Conservation (phyloP, 495 filamentous ascomycete species). For the Penicillium bovifimosum region DNA sequence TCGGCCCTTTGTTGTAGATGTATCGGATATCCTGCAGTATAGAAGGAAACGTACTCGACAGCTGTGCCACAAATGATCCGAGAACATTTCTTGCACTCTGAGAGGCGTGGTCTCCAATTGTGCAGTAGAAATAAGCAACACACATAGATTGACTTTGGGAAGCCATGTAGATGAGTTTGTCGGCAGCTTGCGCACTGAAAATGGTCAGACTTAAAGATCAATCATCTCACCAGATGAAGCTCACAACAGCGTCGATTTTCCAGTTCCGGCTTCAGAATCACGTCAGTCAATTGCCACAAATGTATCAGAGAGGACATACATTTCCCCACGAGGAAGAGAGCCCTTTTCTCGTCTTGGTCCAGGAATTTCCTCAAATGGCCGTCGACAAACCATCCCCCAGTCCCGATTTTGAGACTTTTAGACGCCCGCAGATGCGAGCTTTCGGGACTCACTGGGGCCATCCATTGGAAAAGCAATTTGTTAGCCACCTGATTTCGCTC, state of each 20-base stretch:
- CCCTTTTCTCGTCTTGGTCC: not conserved
- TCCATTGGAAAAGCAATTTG: constrained; percentile 14
- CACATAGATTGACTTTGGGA: not conserved
- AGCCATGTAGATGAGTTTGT: constrained; percentile 11
- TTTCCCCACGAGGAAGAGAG: constrained; percentile 19
- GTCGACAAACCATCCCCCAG: constrained; percentile 18
- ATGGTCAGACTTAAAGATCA: not conserved
- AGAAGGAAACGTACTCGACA: constrained; percentile 6
- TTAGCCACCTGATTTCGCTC: constrained; percentile 13
- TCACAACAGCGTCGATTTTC: constrained; percentile 22
- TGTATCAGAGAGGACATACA: constrained; percentile 7
- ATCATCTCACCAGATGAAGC: not conserved
- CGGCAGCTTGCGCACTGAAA: constrained; percentile 17
- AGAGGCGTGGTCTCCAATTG: constrained; percentile 19
- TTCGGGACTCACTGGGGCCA: constrained; percentile 19
- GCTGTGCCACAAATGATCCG: constrained; percentile 20
- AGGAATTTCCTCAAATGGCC: constrained; percentile 13
- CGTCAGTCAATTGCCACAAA: not conserved
- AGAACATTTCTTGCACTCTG: constrained; percentile 14
- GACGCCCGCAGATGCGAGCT: constrained; percentile 15
- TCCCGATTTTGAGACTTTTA: not conserved
- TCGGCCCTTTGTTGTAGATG: constrained; percentile 11
- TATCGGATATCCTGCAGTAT: constrained; percentile 13
- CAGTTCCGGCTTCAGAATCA: constrained; percentile 14
- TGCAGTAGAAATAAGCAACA: constrained; percentile 22